Conservation (phyloP, 202 grass and related monocot species). For the Zoysia matrella region DNA sequence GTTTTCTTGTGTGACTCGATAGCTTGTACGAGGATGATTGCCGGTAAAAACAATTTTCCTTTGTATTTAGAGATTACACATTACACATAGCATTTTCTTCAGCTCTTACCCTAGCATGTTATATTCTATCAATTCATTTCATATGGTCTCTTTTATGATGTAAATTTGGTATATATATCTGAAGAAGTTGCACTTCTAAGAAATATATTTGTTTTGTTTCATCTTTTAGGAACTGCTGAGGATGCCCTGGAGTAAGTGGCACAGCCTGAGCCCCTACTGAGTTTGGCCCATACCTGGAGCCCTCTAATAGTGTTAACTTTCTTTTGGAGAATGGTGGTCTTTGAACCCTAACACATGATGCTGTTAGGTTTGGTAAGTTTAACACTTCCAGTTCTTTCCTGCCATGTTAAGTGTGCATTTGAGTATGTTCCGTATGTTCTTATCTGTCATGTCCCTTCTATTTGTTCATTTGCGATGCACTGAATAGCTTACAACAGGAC, state of each 20-base stretch:
- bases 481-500: conserved; percentile 4
- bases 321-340: conserved; percentile 69
- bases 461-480: conserved; percentile 20
- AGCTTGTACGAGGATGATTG: conserved; percentile 52
- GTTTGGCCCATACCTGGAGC: conserved; percentile 59
- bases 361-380: conserved; percentile 70
- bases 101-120: conserved; percentile 19
- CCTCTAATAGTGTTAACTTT: conserved; percentile 68
- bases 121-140: conserved; percentile 5
- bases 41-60: conserved; percentile 42
- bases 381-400: conserved; percentile 4
- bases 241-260: conserved; percentile 59
- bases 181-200: conserved; percentile 4
- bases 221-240: conserved; percentile 45
- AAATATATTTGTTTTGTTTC: conserved; percentile 32
- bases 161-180: conserved; percentile 11
- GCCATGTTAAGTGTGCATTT: background rate
- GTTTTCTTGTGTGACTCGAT: conserved; percentile 70
- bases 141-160: background rate
- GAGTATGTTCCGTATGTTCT: background rate
- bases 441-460: background rate
- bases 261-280: conserved; percentile 58
- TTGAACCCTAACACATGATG: conserved; percentile 56
- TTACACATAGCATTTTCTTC: background rate
- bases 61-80: background rate